These are phyloP conservation scores for Pseudotsuga menziesii DNA, from an alignment of 75 land plant genomes.

Conservation along the genomic window DNA sequence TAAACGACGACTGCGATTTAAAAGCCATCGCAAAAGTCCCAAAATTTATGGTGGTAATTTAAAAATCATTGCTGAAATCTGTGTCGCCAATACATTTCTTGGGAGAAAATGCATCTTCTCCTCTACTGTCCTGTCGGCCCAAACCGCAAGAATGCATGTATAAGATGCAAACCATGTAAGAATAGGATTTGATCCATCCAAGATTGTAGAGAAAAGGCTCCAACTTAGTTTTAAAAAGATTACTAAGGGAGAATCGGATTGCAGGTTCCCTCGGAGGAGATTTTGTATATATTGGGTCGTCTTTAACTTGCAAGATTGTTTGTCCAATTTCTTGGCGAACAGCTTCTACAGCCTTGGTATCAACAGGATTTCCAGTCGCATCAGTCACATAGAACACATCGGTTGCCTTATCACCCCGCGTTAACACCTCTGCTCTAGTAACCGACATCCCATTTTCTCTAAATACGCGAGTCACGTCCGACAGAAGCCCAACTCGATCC, in stretches of 20 bases:
- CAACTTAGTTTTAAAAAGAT: constrained; percentile 21
- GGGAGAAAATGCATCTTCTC: too few relatives aligned
- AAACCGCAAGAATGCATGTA: too few relatives aligned
- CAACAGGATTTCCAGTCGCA: constrained; percentile 50
- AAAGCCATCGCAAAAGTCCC: too few relatives aligned
- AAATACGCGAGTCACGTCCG: constrained; percentile 80
- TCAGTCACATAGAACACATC: constrained; percentile 81
- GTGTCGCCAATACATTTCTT: too few relatives aligned
- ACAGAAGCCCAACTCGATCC: constrained; percentile 66
- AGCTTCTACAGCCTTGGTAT: constrained; percentile 51
- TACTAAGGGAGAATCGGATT: constrained; percentile 35
- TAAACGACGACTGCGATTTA: too few relatives aligned
- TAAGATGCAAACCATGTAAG: background rate
- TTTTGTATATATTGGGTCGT: constrained; percentile 18
- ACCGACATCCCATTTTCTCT: constrained; percentile 87
- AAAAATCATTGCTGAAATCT: too few relatives aligned
- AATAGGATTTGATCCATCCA: constrained; percentile 47
- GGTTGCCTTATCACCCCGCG: constrained; percentile 39
- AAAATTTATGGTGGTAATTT: too few relatives aligned
- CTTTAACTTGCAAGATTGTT: constrained; percentile 34
- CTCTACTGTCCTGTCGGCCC: too few relatives aligned
- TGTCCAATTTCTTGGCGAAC: constrained; percentile 49
- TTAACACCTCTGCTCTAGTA: constrained; percentile 77
- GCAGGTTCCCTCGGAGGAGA: constrained; percentile 16
- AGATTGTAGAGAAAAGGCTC: constrained; percentile 40